A percentile compares a stretch with the other conserved stretches of the same genome.
These are phyloP conservation scores for Powellomyces hirtus DNA, from an alignment of 192 early-diverging fungal species.

Conservation along the genomic window DNA sequence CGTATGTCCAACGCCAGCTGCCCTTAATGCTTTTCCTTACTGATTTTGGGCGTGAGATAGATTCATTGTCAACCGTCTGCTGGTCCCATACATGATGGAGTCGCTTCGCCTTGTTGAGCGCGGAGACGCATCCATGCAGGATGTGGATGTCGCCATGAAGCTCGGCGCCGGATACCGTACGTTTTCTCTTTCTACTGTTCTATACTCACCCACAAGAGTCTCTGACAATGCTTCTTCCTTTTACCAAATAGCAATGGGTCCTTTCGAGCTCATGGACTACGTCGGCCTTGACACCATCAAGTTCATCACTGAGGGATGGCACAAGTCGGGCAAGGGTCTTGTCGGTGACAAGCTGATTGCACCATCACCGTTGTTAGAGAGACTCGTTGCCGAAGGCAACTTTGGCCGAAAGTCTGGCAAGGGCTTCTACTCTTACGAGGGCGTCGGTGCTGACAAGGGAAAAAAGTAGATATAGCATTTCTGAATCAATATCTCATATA, in stretches of 20 bases:
- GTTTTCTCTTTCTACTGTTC: background rate
- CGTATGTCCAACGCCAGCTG: too few relatives aligned
- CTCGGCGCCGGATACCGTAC: conserved; percentile 87
- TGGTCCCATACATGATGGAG: conserved; percentile 97
- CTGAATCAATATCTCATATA: background rate
- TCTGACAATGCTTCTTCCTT: too few relatives aligned
- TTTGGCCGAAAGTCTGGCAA: conserved; percentile 84
- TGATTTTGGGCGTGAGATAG: too few relatives aligned
- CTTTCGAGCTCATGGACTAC: conserved; percentile 79
- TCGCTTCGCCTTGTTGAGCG: conserved; percentile 89
- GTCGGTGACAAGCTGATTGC: conserved; percentile 68
- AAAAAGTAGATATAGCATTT: conserved; percentile 10
- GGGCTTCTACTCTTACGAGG: conserved; percentile 33
- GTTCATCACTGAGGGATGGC: conserved; percentile 95
- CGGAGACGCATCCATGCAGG: conserved; percentile 76
- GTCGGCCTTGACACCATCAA: conserved; percentile 95
- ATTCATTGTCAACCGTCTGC: conserved; percentile 92
- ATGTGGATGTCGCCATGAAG: conserved; percentile 97
- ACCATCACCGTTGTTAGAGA: conserved; percentile 68
- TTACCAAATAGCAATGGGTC: conserved; percentile 87
- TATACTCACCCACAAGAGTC: background rate
- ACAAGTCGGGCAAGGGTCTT: conserved; percentile 76
- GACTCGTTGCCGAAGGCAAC: conserved; percentile 68
- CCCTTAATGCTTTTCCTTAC: too few relatives aligned
- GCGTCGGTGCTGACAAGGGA: conserved; percentile 30